phyloP scores from a whole-genome alignment of 345 rosid genomes.

The Gossypium rotundifolium region DNA sequence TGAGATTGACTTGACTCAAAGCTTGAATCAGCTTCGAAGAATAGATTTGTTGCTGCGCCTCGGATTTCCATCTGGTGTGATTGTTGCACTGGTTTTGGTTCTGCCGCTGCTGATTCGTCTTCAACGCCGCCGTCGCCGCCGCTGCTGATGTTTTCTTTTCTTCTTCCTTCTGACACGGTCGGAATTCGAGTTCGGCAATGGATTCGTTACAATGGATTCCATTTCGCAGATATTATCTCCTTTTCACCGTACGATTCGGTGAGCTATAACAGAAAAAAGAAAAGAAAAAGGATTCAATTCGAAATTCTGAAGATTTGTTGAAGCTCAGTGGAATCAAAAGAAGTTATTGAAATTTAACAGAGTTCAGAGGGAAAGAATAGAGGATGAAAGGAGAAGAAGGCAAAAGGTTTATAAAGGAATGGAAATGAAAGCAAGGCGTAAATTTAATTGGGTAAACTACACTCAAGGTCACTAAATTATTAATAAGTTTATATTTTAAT shows the following conservation, averaged over 20 bases:
- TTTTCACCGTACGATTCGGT: constrained; percentile 3
- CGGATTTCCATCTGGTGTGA: constrained; percentile 67
- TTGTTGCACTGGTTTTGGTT: constrained; percentile 17
- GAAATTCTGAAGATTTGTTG: not conserved
- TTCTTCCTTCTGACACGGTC: constrained; percentile 45
- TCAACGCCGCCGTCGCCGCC: not conserved
- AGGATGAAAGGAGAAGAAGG: not conserved
- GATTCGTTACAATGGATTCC: constrained; percentile 17
- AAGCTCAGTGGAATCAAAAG: not conserved
- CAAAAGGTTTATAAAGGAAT: constrained; percentile 19
- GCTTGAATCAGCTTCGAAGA: constrained; percentile 75
- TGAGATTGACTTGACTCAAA: constrained; percentile 46
- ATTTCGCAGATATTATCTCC: not conserved
- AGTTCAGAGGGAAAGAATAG: constrained; percentile 1
- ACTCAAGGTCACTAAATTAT: too few species aligned
- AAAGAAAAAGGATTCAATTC: not conserved
- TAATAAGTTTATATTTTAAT: too few species aligned
- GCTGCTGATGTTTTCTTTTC: constrained; percentile 43
- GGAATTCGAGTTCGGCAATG: constrained; percentile 14
- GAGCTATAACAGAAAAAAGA: not conserved
- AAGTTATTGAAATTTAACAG: constrained; percentile 12
- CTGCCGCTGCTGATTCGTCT: constrained; percentile 24
- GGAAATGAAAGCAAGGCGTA: constrained; percentile 26
- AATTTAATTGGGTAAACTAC: not conserved
- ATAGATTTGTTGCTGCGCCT: constrained; percentile 71